These are phyloP conservation scores for Alloascoidea africana DNA, from an alignment of 805 yeast species.

Conservation along the genomic window DNA sequence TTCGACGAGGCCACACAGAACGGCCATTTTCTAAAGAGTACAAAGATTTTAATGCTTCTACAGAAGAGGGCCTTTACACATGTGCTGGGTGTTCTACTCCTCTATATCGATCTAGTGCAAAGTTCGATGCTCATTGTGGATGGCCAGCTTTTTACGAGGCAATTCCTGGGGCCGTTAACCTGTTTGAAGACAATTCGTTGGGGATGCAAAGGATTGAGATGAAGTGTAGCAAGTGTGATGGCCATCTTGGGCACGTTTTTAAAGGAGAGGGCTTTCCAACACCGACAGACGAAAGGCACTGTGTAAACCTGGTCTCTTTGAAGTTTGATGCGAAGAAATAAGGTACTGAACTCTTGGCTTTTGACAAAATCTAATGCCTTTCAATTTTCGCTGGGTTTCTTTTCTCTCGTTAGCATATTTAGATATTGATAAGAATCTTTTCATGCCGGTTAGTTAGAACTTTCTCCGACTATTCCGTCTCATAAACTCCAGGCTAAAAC, in stretches of 20 bases:
- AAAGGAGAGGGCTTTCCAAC: constrained; percentile 83
- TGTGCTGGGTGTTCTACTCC: constrained; percentile 85
- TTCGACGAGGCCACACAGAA: constrained; percentile 65
- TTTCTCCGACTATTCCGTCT: no score
- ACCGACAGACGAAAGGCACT: constrained; percentile 87
- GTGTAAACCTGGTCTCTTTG: constrained; percentile 79
- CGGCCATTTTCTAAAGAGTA: constrained; percentile 52
- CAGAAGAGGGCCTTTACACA: constrained; percentile 44
- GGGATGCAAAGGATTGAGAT: constrained; percentile 88
- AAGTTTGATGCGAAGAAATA: no score
- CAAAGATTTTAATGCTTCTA: constrained; percentile 25
- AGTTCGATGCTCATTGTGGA: constrained; percentile 87
- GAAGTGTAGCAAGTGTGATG: constrained; percentile 78
- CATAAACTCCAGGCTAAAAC: no score
- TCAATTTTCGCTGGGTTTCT: no score
- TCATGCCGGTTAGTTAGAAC: no score
- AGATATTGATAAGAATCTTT: no score
- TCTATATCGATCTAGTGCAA: constrained; percentile 61
- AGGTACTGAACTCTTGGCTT: no score
- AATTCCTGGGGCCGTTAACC: constrained; percentile 58
- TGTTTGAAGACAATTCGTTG: constrained; percentile 39
- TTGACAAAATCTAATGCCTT: no score
- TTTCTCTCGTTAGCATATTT: no score
- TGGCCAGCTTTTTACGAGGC: constrained; percentile 98
- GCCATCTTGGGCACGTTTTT: constrained; percentile 92